Percentiles rank a stretch among this genome's conserved stretches.
Conservation (phyloP, 495 filamentous ascomycete species). For the Neurospora sp. region DNA sequence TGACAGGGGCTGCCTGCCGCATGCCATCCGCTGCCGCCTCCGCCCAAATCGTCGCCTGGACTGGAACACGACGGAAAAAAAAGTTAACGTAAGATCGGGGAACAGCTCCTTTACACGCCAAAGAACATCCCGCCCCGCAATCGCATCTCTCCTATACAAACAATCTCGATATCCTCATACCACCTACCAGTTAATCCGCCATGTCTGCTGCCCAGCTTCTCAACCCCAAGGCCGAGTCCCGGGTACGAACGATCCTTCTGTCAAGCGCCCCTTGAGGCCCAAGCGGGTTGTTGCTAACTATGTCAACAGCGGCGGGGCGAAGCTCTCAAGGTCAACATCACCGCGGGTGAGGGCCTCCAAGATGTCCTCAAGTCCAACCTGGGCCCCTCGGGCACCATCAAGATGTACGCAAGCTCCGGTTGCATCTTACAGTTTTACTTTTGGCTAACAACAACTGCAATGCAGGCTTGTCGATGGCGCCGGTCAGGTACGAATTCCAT, state of each 20-base stretch:
- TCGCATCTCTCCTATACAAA: background rate
- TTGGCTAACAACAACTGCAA: slow-evolving; percentile 18
- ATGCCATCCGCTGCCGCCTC: too few species aligned
- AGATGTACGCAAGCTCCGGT: slow-evolving; percentile 60
- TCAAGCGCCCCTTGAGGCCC: background rate
- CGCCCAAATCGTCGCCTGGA: background rate
- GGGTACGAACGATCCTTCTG: slow-evolving; percentile 46
- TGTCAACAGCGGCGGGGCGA: slow-evolving; percentile 73
- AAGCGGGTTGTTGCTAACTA: slow-evolving; percentile 10
- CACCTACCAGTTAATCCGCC: slow-evolving; percentile 13
- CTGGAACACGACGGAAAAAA: slow-evolving; percentile 22
- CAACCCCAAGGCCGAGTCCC: slow-evolving; percentile 95
- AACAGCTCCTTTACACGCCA: slow-evolving; percentile 11
- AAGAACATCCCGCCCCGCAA: background rate
- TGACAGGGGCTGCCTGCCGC: too few species aligned
- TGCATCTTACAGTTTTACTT: background rate
- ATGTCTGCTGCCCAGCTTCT: slow-evolving; percentile 94
- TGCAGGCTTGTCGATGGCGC: slow-evolving; percentile 87
- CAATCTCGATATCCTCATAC: background rate
- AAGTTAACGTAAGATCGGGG: slow-evolving; percentile 19
- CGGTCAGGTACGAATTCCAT: slow-evolving; percentile 57
- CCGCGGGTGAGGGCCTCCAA: slow-evolving; percentile 85
- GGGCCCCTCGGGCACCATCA: slow-evolving; percentile 86
- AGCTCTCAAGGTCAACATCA: slow-evolving; percentile 93
- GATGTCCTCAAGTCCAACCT: slow-evolving; percentile 96